Percentiles rank a stretch among this genome's conserved stretches.
These are phyloP conservation scores for Akebia trifoliata DNA, from an alignment of 164 flowering plant species.

Conservation along the genomic window DNA sequence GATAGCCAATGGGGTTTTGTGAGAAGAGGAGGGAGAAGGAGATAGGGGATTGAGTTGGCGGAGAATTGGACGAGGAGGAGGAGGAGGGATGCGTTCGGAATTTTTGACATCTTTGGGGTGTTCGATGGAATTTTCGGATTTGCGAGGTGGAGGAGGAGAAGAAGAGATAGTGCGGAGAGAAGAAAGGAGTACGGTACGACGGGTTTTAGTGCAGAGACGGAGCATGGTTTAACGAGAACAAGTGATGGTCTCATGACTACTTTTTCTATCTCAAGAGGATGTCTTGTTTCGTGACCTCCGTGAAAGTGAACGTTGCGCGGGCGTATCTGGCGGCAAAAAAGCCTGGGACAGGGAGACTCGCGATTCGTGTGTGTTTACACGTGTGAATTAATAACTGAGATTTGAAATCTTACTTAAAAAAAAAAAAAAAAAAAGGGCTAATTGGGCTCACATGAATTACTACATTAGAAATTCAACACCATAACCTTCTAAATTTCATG, in stretches of 20 bases:
- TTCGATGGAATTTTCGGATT: slow-evolving; percentile 14
- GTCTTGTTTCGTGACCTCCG: no score
- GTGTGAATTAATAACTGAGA: no score
- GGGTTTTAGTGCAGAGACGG: slow-evolving; percentile 33
- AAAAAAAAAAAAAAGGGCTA: no score
- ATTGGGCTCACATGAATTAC: no score
- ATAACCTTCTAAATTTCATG: no score
- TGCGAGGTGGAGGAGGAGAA: slow-evolving; percentile 14
- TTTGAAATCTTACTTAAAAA: no score
- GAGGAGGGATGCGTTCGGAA: slow-evolving; percentile 9
- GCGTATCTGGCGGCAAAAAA: no score
- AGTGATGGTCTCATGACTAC: not conserved
- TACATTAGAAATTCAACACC: no score
- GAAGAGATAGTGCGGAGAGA: slow-evolving; percentile 26
- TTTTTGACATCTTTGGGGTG: slow-evolving; percentile 9
- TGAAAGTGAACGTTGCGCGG: not conserved
- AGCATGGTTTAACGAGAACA: slow-evolving; percentile 23
- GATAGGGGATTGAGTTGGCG: slow-evolving; percentile 12
- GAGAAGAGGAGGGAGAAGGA: slow-evolving; percentile 22
- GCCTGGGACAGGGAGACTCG: no score
- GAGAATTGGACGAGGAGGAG: slow-evolving; percentile 21
- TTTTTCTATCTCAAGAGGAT: no score
- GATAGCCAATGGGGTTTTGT: slow-evolving; percentile 26
- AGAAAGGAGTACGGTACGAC: slow-evolving; percentile 7
- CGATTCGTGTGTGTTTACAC: no score